Percentiles rank a stretch among this genome's conserved stretches.
These are phyloP conservation scores for Herpomyces periplanetae DNA, from an alignment of 2,329 filamentous ascomycete species.

Conservation along the genomic window DNA sequence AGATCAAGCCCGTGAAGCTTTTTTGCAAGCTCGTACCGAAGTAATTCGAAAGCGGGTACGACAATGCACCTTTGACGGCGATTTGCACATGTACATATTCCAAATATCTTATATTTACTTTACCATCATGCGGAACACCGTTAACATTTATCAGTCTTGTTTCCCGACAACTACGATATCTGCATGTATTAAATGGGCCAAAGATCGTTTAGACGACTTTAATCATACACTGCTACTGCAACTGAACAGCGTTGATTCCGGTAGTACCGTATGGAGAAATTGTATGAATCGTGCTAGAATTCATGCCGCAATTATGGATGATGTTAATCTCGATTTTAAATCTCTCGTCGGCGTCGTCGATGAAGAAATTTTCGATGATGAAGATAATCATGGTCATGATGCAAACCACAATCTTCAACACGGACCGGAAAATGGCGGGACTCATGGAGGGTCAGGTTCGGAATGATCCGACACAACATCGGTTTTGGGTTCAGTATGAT, in stretches of 20 bases:
- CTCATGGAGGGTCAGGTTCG: no score
- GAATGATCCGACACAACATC: no score
- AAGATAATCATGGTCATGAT: no score
- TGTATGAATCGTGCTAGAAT: constrained; percentile 46
- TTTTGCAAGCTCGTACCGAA: constrained; percentile 34
- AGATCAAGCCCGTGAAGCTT: constrained; percentile 51
- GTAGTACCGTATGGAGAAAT: constrained; percentile 33
- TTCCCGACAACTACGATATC: constrained; percentile 64
- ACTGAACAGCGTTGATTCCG: constrained; percentile 41
- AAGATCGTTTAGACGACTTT: constrained; percentile 65
- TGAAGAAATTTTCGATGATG: no score
- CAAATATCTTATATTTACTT: constrained; percentile 88
- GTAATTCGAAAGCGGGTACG: constrained; percentile 44
- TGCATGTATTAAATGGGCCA: constrained; percentile 92
- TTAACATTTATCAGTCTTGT: constrained; percentile 48
- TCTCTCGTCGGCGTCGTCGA: constrained; percentile 28
- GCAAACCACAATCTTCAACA: no score
- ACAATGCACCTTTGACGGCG: constrained; percentile 77
- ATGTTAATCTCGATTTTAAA: constrained; percentile 62
- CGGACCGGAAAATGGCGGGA: no score
- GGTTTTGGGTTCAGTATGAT: no score
- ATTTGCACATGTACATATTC: constrained; percentile 70
- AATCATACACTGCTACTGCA: constrained; percentile 46
- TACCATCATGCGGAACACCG: constrained; percentile 64
- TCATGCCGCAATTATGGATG: constrained; percentile 36